Evolutionary conservation across 805 yeast species (phyloP).

Genomic region (Sugiyamaella lignohabitans): DNA sequence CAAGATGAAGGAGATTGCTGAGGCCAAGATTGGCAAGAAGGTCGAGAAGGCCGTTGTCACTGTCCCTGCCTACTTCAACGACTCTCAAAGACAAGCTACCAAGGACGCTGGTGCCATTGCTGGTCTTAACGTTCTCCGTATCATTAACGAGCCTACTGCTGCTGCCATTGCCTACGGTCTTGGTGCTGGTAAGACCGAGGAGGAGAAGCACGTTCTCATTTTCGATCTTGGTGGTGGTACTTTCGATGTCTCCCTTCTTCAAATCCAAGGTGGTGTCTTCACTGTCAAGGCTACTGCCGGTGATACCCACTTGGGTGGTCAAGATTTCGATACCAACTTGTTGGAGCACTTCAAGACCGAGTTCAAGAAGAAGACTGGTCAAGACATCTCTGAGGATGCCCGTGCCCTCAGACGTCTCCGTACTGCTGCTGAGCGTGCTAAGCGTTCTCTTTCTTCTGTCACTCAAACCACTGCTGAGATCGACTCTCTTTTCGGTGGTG

Average conservation of each 20-base stretch:
- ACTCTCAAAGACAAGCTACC: conserved; percentile 85
- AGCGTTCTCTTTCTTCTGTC: conserved; percentile 95
- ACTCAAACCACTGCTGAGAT: conserved; percentile 95
- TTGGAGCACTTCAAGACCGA: conserved; percentile 88
- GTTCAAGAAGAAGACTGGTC: conserved; percentile 92
- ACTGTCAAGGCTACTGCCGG: conserved; percentile 98
- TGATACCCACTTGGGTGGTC: conserved; percentile 99
- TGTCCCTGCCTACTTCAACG: conserved; percentile 85
- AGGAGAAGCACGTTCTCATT: conserved; percentile 81
- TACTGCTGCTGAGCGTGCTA: conserved; percentile 98
- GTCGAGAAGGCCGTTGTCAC: conserved; percentile 82
- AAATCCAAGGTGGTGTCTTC: conserved; percentile 94
- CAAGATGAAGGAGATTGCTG: conserved; percentile 85
- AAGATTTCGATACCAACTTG: conserved; percentile 95
- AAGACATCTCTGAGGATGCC: conserved; percentile 82
- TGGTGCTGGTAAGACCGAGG: conserved; percentile 77
- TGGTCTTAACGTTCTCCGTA: conserved; percentile 76
- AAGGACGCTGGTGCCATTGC: conserved; percentile 86
- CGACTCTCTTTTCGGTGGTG: conserved; percentile 92
- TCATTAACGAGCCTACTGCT: conserved; percentile 89
- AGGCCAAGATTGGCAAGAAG: conserved; percentile 70
- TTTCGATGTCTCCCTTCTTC: conserved; percentile 87
- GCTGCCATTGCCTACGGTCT: conserved; percentile 97
- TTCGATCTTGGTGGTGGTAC: conserved; percentile 98
- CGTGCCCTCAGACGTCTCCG: conserved; percentile 97